These are phyloP conservation scores for Aspergillus biplanus DNA, from an alignment of 495 filamentous ascomycete species.

Conservation along the genomic window DNA sequence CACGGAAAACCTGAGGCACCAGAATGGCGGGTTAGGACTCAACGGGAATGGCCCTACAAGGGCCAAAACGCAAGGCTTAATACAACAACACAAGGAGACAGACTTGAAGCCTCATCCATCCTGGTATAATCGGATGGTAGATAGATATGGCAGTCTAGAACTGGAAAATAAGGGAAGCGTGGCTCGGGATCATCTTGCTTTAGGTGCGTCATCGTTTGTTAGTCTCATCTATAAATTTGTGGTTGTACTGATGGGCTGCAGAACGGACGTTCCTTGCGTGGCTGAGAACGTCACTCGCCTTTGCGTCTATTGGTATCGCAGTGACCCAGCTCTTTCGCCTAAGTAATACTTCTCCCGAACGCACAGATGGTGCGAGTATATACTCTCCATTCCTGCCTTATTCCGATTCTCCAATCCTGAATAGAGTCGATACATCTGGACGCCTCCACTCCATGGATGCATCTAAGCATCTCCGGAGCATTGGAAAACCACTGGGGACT, in stretches of 20 bases:
- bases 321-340: constrained; percentile 96
- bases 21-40: constrained; percentile 11
- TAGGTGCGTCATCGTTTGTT: constrained; percentile 62
- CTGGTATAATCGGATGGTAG: constrained; percentile 57
- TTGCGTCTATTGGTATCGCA: constrained; percentile 94
- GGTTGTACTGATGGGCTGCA: constrained; percentile 37
- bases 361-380: constrained; percentile 12
- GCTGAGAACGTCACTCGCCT: constrained; percentile 93
- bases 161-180: constrained; percentile 97
- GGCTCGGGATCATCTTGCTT: constrained; percentile 89
- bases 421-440: constrained; percentile 23
- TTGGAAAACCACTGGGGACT: constrained; percentile 92
- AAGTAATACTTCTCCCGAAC: constrained; percentile 59
- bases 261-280: constrained; percentile 97
- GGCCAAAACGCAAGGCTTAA: constrained; percentile 16
- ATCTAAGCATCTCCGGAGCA: constrained; percentile 62
- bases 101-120: constrained; percentile 30
- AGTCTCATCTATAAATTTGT: constrained; percentile 8
- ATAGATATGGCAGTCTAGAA: constrained; percentile 81
- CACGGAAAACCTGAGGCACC: constrained; percentile 31
- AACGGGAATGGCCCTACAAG: constrained; percentile 16
- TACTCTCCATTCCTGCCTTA: constrained; percentile 30
- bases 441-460: constrained; percentile 31
- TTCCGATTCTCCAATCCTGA: constrained; percentile 22
- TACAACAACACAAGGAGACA: constrained; percentile 10